Evolutionary conservation across 2,329 filamentous ascomycete genomes (phyloP).

Genomic region (Aspergillus ustus): DNA sequence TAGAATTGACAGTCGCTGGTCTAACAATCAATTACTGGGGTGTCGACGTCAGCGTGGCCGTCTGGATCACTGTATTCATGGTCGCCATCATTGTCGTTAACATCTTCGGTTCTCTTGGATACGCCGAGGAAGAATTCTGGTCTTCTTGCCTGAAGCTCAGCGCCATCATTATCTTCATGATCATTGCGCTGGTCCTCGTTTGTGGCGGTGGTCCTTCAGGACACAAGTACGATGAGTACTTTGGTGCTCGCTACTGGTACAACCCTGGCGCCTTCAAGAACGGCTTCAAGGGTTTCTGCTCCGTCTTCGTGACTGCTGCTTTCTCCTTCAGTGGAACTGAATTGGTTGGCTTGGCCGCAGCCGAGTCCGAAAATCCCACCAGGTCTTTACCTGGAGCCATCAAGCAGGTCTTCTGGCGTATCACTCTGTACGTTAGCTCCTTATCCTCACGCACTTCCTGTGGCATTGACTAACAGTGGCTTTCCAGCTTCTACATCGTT

Average conservation of each 20-base stretch:
- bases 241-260: slow-evolving; percentile 31
- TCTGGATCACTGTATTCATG: slow-evolving; percentile 64
- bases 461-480: not conserved
- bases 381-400: slow-evolving; percentile 67
- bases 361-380: slow-evolving; percentile 72
- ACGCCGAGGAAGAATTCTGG: slow-evolving; percentile 35
- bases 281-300: slow-evolving; percentile 62
- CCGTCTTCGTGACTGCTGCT: slow-evolving; percentile 48
- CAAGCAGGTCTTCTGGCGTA: slow-evolving; percentile 58
- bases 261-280: slow-evolving; percentile 53
- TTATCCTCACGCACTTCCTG: not conserved
- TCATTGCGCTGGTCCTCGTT: slow-evolving; percentile 40
- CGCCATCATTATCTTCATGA: slow-evolving; percentile 32
- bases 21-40: slow-evolving; percentile 60
- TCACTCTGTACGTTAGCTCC: slow-evolving; percentile 38
- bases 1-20: slow-evolving; percentile 69
- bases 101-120: slow-evolving; percentile 60
- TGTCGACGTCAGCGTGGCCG: slow-evolving; percentile 54
- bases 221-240: slow-evolving; percentile 45
- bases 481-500: slow-evolving; percentile 51
- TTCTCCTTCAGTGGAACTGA: slow-evolving; percentile 64
- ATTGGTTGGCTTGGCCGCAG: slow-evolving; percentile 74
- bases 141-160: slow-evolving; percentile 30
- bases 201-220: slow-evolving; percentile 30
- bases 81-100: slow-evolving; percentile 56